These are phyloP conservation scores for Blastocrithidia nonstop DNA, from an alignment of 208 protist genomes.

Conservation along the genomic window DNA sequence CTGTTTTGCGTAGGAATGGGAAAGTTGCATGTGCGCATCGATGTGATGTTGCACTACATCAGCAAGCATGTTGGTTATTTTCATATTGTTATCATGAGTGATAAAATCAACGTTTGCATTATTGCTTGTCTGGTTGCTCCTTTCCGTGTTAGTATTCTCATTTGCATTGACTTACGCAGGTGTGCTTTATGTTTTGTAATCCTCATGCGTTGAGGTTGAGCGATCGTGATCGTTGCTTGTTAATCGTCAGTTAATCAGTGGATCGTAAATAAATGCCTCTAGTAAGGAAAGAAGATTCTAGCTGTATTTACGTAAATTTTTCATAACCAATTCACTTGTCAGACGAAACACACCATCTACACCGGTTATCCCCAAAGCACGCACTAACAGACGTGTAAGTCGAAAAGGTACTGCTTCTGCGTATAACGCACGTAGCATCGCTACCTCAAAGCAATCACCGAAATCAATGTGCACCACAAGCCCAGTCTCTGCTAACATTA, in stretches of 20 bases:
- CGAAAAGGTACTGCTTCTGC: conserved; percentile 99
- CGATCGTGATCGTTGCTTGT: conserved; percentile 29
- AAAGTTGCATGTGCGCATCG: conserved; percentile 49
- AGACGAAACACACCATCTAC: conserved; percentile 97
- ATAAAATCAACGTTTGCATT: background rate
- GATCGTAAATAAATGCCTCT: conserved; percentile 99
- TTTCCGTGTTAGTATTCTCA: conserved; percentile 7
- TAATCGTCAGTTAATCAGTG: conserved; percentile 98
- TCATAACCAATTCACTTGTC: conserved; percentile 97
- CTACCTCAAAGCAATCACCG: conserved; percentile 99
- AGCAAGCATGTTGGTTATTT: background rate
- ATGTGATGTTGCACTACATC: conserved; percentile 7
- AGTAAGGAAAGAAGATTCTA: conserved; percentile 98
- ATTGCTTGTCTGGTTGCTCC: conserved; percentile 3
- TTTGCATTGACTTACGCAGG: conserved; percentile 7
- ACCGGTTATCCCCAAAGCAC: conserved; percentile 96
- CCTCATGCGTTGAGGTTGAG: conserved; percentile 1
- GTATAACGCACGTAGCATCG: conserved; percentile 96
- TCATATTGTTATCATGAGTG: background rate
- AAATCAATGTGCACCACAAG: conserved; percentile 99
- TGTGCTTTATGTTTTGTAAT: conserved; percentile 5
- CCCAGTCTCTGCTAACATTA: conserved; percentile 98
- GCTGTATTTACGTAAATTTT: conserved; percentile 95
- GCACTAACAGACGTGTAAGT: conserved; percentile 97
- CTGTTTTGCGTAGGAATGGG: conserved; percentile 41